Conservation (phyloP, 495 filamentous ascomycete genomes). For the Lindgomyces ingoldianus region DNA sequence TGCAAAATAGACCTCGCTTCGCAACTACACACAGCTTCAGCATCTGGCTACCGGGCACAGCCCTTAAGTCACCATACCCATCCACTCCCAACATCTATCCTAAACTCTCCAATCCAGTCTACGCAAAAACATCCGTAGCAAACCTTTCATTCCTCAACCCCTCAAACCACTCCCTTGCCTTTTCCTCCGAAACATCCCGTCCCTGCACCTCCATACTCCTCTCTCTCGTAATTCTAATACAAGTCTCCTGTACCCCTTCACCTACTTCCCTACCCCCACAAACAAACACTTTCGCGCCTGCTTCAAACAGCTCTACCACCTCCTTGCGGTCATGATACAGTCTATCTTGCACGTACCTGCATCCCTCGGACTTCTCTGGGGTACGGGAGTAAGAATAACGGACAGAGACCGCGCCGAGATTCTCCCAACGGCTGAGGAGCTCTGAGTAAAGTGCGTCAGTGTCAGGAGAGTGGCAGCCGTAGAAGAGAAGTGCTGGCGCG, state of each 20-base stretch:
- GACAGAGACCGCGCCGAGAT: constrained; percentile 37
- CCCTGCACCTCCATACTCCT: not conserved
- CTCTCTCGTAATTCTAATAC: constrained; percentile 26
- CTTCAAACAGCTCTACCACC: constrained; percentile 34
- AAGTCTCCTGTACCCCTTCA: constrained; percentile 19
- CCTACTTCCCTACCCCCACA: constrained; percentile 35
- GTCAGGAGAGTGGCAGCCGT: constrained; percentile 34
- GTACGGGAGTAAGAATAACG: constrained; percentile 36
- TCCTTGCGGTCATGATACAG: constrained; percentile 35
- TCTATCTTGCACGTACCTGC: constrained; percentile 42
- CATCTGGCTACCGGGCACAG: too few species aligned
- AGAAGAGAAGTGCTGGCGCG: constrained; percentile 43
- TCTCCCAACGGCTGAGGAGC: constrained; percentile 36
- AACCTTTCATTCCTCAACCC: constrained; percentile 30
- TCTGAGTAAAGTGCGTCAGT: constrained; percentile 36
- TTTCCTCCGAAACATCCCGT: constrained; percentile 15
- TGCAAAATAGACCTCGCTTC: too few species aligned
- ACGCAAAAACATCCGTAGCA: constrained; percentile 34
- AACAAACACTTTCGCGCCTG: constrained; percentile 39
- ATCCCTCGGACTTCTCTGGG: constrained; percentile 25
- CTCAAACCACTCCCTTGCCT: constrained; percentile 31
- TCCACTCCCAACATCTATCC: not conserved
- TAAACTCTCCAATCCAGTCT: not conserved
- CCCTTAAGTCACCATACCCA: too few species aligned
- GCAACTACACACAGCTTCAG: too few species aligned